phyloP scores from a whole-genome alignment of 345 rosid genomes.

The Murraya paniculata region DNA sequence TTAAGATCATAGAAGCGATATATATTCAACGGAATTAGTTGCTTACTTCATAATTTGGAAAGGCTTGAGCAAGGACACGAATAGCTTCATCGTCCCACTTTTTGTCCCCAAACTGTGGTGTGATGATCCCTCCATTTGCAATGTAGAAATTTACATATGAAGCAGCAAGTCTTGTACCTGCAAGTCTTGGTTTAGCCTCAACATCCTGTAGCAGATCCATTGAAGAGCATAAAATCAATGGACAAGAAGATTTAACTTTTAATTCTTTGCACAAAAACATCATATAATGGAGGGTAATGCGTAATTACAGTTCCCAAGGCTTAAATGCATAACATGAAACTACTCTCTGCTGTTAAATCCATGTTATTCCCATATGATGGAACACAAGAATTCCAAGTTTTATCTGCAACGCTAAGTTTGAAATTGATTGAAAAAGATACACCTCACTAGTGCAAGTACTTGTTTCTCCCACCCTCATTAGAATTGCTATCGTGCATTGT shows the following conservation, averaged over 20 bases:
- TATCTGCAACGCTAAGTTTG: neutral
- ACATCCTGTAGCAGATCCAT: constrained; percentile 39
- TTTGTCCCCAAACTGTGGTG: constrained; percentile 79
- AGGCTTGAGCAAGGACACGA: constrained; percentile 60
- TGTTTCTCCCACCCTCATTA: neutral
- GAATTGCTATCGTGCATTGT: neutral
- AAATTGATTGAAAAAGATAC: neutral
- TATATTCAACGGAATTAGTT: constrained; percentile 4
- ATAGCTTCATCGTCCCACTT: constrained; percentile 80
- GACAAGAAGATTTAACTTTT: neutral
- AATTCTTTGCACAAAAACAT: constrained; percentile 1
- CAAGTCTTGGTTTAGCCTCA: constrained; percentile 56
- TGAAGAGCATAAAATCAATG: neutral
- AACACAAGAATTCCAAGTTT: neutral
- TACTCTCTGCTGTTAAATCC: neutral
- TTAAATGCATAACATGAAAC: neutral
- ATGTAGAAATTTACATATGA: constrained; percentile 84
- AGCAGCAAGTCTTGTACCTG: constrained; percentile 85
- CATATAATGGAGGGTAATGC: neutral
- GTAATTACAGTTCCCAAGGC: neutral
- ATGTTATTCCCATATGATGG: neutral
- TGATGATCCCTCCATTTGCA: constrained; percentile 66
- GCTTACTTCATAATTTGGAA: constrained; percentile 63
- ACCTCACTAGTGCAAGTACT: neutral
- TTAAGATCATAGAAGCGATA: neutral